phyloP scores from a whole-genome alignment of 2,329 filamentous ascomycete genomes.

The Apiospora marii region DNA sequence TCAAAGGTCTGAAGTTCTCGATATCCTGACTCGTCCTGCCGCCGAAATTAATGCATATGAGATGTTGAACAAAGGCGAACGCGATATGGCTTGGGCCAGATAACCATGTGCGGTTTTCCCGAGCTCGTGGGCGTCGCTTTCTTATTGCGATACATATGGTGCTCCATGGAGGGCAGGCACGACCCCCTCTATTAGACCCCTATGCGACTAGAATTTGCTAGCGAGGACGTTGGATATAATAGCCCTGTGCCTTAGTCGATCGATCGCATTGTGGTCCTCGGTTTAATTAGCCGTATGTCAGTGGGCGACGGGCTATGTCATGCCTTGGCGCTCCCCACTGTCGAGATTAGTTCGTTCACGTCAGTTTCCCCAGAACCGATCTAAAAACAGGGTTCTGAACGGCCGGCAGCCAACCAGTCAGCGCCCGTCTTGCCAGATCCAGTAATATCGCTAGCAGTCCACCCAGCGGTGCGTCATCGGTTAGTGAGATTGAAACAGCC shows the following conservation, averaged over 20 bases:
- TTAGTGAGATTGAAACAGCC: background rate
- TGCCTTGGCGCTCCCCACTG: conserved; percentile 13
- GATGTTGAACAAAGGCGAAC: no score
- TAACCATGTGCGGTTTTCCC: no score
- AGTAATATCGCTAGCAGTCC: conserved; percentile 1
- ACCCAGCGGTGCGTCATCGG: conserved; percentile 14
- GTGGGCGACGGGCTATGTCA: background rate
- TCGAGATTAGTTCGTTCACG: background rate
- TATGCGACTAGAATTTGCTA: no score
- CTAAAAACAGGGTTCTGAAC: conserved; percentile 11
- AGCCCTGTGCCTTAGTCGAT: background rate
- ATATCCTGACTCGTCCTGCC: no score
- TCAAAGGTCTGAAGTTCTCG: no score
- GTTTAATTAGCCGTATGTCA: background rate
- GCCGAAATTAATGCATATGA: no score
- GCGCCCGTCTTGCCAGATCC: background rate
- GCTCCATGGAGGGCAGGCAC: no score
- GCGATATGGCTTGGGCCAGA: no score
- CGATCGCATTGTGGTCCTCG: background rate
- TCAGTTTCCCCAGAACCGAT: background rate
- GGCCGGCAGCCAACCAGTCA: conserved; percentile 4
- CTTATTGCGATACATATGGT: no score
- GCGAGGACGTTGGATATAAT: background rate
- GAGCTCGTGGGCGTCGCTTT: no score
- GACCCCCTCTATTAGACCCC: no score